Evolutionary conservation across 2,329 filamentous ascomycete species (phyloP).

Genomic region (Nemania sp.): DNA sequence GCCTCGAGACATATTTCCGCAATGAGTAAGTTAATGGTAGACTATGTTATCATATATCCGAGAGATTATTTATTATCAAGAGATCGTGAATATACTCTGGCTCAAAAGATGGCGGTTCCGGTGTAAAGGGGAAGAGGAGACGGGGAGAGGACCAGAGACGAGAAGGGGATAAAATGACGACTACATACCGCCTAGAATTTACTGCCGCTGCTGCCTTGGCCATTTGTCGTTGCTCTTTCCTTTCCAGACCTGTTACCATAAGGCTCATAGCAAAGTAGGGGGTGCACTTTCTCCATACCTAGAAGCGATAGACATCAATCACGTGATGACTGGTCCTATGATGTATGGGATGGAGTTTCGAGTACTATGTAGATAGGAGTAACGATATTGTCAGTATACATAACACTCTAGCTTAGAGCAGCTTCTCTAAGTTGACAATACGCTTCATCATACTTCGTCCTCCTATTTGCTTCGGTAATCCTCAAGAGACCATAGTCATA

Average conservation of each 20-base stretch:
- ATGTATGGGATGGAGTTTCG: background rate
- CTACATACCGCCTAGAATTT: background rate
- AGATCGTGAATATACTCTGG: background rate
- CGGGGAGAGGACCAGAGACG: no score
- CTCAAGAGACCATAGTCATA: background rate
- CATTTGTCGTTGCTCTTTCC: slow-evolving; percentile 19
- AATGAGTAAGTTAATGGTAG: background rate
- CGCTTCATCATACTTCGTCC: background rate
- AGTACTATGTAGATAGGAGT: no score
- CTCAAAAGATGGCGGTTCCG: background rate
- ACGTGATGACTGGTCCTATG: slow-evolving; percentile 22
- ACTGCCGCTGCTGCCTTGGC: background rate
- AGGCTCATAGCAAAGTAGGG: background rate
- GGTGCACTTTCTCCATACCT: slow-evolving; percentile 15
- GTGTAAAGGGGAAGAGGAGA: background rate
- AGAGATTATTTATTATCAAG: background rate
- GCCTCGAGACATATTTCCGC: slow-evolving; percentile 42
- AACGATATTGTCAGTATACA: background rate
- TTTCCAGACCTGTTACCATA: slow-evolving; percentile 5
- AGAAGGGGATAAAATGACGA: background rate
- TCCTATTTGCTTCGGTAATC: background rate
- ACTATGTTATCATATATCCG: background rate
- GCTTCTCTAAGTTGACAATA: background rate
- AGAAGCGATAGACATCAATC: background rate
- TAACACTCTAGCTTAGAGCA: background rate